A percentile compares a stretch with the other conserved stretches of the same genome.
These are phyloP conservation scores for Colletotrichum sidae DNA, from an alignment of 2,329 filamentous ascomycete species.

Conservation along the genomic window DNA sequence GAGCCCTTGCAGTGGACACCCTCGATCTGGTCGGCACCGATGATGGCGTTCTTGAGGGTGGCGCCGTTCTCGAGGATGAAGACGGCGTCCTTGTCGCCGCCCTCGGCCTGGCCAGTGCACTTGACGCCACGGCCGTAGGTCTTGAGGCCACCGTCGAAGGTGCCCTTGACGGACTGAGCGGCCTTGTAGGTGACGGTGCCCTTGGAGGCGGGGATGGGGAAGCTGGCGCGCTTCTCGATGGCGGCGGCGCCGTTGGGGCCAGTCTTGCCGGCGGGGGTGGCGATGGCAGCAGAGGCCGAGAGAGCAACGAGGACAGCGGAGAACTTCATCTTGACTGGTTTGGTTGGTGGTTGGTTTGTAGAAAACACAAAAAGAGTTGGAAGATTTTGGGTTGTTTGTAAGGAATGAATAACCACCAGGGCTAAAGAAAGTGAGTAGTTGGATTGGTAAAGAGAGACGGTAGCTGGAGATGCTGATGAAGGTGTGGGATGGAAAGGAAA, in stretches of 20 bases:
- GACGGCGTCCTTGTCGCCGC: slow-evolving; percentile 56
- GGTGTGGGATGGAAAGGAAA: slow-evolving; percentile 7
- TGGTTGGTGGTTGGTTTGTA: slow-evolving; percentile 29
- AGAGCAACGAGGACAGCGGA: slow-evolving; percentile 39
- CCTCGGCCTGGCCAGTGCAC: slow-evolving; percentile 57
- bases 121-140: slow-evolving; percentile 53
- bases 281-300: slow-evolving; percentile 38
- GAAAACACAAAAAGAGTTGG: slow-evolving; percentile 24
- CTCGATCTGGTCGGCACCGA: slow-evolving; percentile 57
- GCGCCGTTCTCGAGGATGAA: slow-evolving; percentile 56
- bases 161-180: slow-evolving; percentile 38
- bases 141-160: slow-evolving; percentile 45
- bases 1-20: slow-evolving; percentile 58
- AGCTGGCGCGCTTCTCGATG: slow-evolving; percentile 41
- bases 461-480: slow-evolving; percentile 31
- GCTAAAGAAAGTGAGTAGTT: slow-evolving; percentile 43
- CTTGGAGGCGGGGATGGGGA: slow-evolving; percentile 45
- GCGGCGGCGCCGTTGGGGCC: slow-evolving; percentile 31
- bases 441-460: slow-evolving; percentile 43
- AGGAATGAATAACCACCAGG: slow-evolving; percentile 38
- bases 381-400: slow-evolving; percentile 23
- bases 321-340: slow-evolving; percentile 42
- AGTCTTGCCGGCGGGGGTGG: slow-evolving; percentile 36
- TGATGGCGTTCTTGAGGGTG: slow-evolving; percentile 58
- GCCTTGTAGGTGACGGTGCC: slow-evolving; percentile 41